Evolutionary conservation across 805 yeast species (phyloP).

Genomic region (Komagataella pseudopastoris): DNA sequence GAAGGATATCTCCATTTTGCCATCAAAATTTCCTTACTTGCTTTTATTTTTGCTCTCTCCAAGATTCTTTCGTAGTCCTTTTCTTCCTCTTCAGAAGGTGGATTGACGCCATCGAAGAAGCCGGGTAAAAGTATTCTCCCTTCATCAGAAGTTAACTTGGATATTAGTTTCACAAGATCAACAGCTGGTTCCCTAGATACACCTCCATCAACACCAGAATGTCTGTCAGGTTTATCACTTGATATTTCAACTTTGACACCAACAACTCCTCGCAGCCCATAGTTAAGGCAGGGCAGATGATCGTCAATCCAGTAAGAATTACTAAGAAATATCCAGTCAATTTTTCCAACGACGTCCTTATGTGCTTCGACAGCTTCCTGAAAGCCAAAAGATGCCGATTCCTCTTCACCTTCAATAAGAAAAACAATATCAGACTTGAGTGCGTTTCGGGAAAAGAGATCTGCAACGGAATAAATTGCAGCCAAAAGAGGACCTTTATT

Average conservation of each 20-base stretch:
- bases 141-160: constrained; percentile 44
- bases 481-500: constrained; percentile 91
- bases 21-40: constrained; percentile 37
- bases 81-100: constrained; percentile 43
- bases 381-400: constrained; percentile 82
- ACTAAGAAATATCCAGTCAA: constrained; percentile 84
- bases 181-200: constrained; percentile 77
- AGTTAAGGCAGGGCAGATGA: constrained; percentile 78
- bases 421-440: constrained; percentile 68
- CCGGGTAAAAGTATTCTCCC: constrained; percentile 51
- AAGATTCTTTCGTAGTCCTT: constrained; percentile 48
- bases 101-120: constrained; percentile 56
- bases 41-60: constrained; percentile 16
- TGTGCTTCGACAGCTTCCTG: constrained; percentile 45
- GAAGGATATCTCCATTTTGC: constrained; percentile 88
- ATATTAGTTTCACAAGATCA: constrained; percentile 63
- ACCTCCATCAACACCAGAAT: constrained; percentile 96
- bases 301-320: constrained; percentile 94
- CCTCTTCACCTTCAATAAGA: constrained; percentile 91
- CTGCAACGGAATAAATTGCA: constrained; percentile 77
- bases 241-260: constrained; percentile 61
- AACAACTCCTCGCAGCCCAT: constrained; percentile 87
- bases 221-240: constrained; percentile 76
- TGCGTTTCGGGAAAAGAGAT: constrained; percentile 33
- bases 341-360: constrained; percentile 42